Base-by-base conservation (phyloP, 345 rosid species). In the Linum trigynum region DNA sequence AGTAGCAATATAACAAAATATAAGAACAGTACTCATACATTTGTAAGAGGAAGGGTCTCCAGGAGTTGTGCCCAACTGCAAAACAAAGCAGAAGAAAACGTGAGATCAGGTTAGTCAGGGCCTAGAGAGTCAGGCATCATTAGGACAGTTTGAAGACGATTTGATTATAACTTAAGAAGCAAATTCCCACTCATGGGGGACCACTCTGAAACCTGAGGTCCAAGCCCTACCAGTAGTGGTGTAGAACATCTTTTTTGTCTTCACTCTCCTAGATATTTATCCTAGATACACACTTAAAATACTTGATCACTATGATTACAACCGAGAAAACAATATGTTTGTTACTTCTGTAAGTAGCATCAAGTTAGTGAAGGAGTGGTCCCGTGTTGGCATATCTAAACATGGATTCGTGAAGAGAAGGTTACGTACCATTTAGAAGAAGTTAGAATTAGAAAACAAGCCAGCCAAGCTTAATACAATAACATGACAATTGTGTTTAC, bases 61-160 rank as follows among this genome's bases (percentile, higher is more conserved):
- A 86, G 63, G 68, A 84, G 77, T 77, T 82, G 92, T 67, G 89
- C 82, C 74, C 87, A 82, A 77, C 89, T 86, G 86, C 80, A 82
- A 53, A 71, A 78, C 60, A 73, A 67, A 67, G 43, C 38, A 75
- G 9, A 67, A 58, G 48, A 14, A 62, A 62, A 57, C 40, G 64
- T 60, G 39, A 66, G n/a, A 67, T 37, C 51, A 43, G 10, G 50
- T 43, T 1, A 5, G 50, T 11, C 50, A 57, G 62, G 59, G 45
- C 17, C 48, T 63, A 12, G 43, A 11, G 11, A 56, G 60, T 61
- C 51, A 50, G 35, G 62, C 4, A 3, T 5, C 38, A 0, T 2
- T 14, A 45, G 12, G 5, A 16, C 64, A 61, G 38, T 38, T 35
- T 66, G 51, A 38, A 35, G 57, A 42, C 36, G 32, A 43, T 64